Evolutionary conservation across 2,329 filamentous ascomycete genomes (phyloP).

Genomic region (Penicillium griseofulvum): DNA sequence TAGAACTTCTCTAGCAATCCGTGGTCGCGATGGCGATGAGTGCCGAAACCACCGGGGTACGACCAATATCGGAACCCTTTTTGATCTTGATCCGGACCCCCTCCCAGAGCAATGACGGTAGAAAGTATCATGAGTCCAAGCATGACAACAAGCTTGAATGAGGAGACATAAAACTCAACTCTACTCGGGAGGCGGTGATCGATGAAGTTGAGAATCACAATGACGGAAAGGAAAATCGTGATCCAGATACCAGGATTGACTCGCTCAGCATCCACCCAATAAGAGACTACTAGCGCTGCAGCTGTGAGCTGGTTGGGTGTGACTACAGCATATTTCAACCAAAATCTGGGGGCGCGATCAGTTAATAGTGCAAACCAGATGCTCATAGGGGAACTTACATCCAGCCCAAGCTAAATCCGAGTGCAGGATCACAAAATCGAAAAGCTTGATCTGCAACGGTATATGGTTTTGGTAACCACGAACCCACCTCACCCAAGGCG

Average conservation of each 20-base stretch:
- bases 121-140: constrained; percentile 63
- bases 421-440: constrained; percentile 73
- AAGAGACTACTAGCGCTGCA: constrained; percentile 70
- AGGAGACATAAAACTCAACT: constrained; percentile 57
- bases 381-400: constrained; percentile 45
- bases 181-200: constrained; percentile 66
- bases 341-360: constrained; percentile 40
- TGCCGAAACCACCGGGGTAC: constrained; percentile 56
- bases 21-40: constrained; percentile 37
- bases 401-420: constrained; percentile 75
- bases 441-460: constrained; percentile 77
- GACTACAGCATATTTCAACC: constrained; percentile 77
- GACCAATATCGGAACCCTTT: constrained; percentile 66
- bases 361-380: not conserved
- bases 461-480: constrained; percentile 71
- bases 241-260: constrained; percentile 78
- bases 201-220: constrained; percentile 64
- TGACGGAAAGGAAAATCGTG: constrained; percentile 62
- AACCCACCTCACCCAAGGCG: constrained; percentile 75
- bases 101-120: constrained; percentile 62
- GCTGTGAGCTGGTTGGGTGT: constrained; percentile 83
- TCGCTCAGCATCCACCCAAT: constrained; percentile 63
- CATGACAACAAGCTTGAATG: constrained; percentile 66
- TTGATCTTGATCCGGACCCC: constrained; percentile 59
- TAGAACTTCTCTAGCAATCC: constrained; percentile 51